Conservation (phyloP, 345 rosid species). For the Lepidium africanum region DNA sequence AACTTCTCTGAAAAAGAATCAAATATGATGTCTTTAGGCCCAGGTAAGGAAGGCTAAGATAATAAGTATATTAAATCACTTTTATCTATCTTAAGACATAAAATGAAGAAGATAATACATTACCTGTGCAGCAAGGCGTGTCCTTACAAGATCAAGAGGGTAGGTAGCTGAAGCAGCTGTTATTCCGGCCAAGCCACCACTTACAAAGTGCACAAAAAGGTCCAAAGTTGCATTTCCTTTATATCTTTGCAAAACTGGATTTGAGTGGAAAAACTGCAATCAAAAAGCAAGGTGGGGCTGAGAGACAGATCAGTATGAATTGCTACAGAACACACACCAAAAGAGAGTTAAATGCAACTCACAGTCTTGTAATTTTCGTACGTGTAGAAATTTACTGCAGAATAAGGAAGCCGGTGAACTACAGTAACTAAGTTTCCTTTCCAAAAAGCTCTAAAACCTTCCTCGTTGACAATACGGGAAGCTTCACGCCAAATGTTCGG, state of each 20-base stretch:
- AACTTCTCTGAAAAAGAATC: conserved; percentile 54
- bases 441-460: conserved; percentile 97
- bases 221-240: conserved; percentile 41
- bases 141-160: conserved; percentile 96
- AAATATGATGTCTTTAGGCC: not conserved
- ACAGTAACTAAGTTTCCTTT: conserved; percentile 94
- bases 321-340: not conserved
- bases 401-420: conserved; percentile 89
- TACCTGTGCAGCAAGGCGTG: conserved; percentile 97
- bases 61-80: not conserved
- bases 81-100: not conserved
- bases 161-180: conserved; percentile 97
- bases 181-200: conserved; percentile 90
- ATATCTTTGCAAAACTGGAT: conserved; percentile 39
- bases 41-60: not conserved
- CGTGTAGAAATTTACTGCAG: conserved; percentile 78
- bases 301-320: not conserved
- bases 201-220: conserved; percentile 54
- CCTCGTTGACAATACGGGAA: conserved; percentile 69
- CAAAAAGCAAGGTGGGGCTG: not conserved
- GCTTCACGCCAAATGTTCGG: conserved; percentile 90
- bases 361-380: conserved; percentile 64
- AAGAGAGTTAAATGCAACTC: conserved; percentile 4
- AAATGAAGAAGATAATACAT: not conserved
- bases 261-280: conserved; percentile 47